Evolutionary conservation across 2,329 filamentous ascomycete genomes (phyloP).

Genomic region (Polytolypa hystricis): DNA sequence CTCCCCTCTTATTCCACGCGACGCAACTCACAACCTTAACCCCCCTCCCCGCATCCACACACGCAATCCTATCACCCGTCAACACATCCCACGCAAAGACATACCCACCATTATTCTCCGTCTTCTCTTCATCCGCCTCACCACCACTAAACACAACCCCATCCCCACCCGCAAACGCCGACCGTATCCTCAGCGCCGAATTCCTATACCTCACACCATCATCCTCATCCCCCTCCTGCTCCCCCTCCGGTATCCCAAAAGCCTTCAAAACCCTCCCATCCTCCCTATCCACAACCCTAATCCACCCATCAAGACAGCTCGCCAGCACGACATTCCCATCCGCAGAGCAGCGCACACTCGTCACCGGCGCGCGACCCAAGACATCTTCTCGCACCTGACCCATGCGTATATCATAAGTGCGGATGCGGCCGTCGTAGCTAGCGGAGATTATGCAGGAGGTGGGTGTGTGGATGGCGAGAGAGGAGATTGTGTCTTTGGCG

Average conservation of each 20-base stretch:
- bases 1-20: constrained; percentile 33
- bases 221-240: constrained; percentile 31
- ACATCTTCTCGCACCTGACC: constrained; percentile 62
- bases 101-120: constrained; percentile 17
- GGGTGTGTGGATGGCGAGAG: constrained; percentile 27
- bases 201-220: constrained; percentile 42
- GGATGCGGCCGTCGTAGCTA: constrained; percentile 73
- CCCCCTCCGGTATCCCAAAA: constrained; percentile 38
- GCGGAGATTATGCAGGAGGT: constrained; percentile 52
- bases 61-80: constrained; percentile 56
- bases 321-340: constrained; percentile 67
- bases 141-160: constrained; percentile 70
- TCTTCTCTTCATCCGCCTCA: constrained; percentile 37
- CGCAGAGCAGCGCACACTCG: constrained; percentile 57
- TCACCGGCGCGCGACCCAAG: constrained; percentile 56
- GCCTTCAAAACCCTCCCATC: constrained; percentile 62
- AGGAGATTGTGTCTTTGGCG: constrained; percentile 32
- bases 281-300: constrained; percentile 71
- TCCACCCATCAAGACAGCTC: constrained; percentile 60
- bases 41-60: constrained; percentile 36
- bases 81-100: constrained; percentile 69
- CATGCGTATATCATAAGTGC: constrained; percentile 72
- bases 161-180: constrained; percentile 64
- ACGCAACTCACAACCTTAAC: constrained; percentile 36
- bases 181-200: constrained; percentile 61